A percentile compares a stretch with the other conserved stretches of the same genome.
Conservation (phyloP, 2,329 filamentous ascomycete species). For the Pyricularia pennisetigena region DNA sequence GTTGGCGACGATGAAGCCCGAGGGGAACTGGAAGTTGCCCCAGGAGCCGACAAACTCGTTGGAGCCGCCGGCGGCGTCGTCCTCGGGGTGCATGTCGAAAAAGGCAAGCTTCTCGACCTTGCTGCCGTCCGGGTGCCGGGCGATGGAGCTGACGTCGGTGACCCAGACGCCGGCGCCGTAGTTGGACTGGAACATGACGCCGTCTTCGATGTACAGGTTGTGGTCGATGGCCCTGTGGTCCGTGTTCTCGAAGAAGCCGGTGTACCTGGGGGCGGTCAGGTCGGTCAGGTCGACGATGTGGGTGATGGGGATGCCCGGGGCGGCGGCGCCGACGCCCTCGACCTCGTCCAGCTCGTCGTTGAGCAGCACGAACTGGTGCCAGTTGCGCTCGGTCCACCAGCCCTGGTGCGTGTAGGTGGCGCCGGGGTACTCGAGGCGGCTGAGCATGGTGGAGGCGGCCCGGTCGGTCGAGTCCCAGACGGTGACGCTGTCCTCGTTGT, state of each 20-base stretch:
- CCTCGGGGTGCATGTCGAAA: constrained; percentile 38
- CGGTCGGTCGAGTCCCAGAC: constrained; percentile 25
- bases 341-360: constrained; percentile 44
- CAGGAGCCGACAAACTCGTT: constrained; percentile 30
- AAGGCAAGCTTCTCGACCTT: constrained; percentile 30
- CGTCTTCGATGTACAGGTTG: constrained; percentile 31
- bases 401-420: constrained; percentile 48
- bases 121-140: constrained; percentile 24
- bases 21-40: constrained; percentile 30
- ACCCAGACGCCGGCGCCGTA: constrained; percentile 31
- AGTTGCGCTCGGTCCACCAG: constrained; percentile 33
- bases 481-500: constrained; percentile 41
- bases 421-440: constrained; percentile 38
- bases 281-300: constrained; percentile 37
- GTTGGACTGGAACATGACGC: constrained; percentile 32
- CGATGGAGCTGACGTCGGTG: constrained; percentile 21
- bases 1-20: constrained; percentile 29
- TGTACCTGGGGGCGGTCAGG: constrained; percentile 30
- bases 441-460: background rate
- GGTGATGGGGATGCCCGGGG: constrained; percentile 31
- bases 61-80: constrained; percentile 27
- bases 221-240: constrained; percentile 28
- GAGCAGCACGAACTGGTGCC: constrained; percentile 33
- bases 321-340: background rate
- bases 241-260: constrained; percentile 29